phyloP scores from a whole-genome alignment of 129 eudicot genomes.

The Glebionis coronaria region DNA sequence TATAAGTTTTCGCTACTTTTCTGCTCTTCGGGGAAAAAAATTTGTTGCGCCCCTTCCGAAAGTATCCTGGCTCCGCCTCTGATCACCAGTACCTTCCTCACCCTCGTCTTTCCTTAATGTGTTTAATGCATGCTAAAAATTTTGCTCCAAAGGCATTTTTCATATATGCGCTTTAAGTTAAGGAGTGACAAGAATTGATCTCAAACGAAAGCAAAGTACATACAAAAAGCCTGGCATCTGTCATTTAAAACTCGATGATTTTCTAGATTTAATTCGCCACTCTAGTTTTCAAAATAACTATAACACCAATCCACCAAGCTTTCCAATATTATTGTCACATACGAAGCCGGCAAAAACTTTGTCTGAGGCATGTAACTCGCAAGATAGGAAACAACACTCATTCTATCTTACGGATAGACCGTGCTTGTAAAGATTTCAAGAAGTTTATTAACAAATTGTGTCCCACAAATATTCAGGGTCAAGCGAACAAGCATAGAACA shows the following conservation, averaged over 20 bases:
- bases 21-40: too few species aligned
- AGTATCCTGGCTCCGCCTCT: too few species aligned
- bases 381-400: conserved; percentile 93
- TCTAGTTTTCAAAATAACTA: conserved; percentile 44
- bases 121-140: conserved; percentile 67
- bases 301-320: conserved; percentile 83
- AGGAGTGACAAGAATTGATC: conserved; percentile 54
- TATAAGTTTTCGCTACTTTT: too few species aligned
- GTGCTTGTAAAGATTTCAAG: conserved; percentile 46
- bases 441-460: conserved; percentile 53
- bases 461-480: conserved; percentile 85
- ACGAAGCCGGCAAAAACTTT: conserved; percentile 51
- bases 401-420: conserved; percentile 51
- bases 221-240: conserved; percentile 92
- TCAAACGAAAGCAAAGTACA: conserved; percentile 89
- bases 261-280: conserved; percentile 48
- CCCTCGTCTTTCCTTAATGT: conserved; percentile 77
- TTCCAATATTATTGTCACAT: conserved; percentile 46
- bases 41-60: too few species aligned
- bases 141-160: conserved; percentile 48
- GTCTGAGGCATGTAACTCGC: conserved; percentile 93
- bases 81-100: conserved; percentile 41
- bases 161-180: conserved; percentile 44
- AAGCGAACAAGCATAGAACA: conserved; percentile 91
- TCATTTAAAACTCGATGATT: conserved; percentile 79